Base-by-base conservation (phyloP, 2,329 filamentous ascomycete species). In the Salinomyces thailandicus region DNA sequence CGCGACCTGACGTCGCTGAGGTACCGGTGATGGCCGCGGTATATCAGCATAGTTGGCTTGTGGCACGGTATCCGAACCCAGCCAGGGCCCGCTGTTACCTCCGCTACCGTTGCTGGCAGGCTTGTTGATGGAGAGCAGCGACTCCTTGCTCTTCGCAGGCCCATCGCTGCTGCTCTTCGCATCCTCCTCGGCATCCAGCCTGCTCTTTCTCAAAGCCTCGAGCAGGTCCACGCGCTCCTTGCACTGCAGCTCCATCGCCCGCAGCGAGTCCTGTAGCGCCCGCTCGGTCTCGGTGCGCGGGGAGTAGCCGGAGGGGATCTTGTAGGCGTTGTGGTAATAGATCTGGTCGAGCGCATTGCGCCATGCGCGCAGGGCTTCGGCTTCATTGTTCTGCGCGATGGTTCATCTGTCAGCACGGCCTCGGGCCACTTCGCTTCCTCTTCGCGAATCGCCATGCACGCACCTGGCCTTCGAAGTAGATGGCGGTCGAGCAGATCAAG, bases 391-490 rank as follows among this genome's bases (percentile, higher is more conserved):
- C 85, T 95, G 46, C n/a, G 22, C 29, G 11, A n/a, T n/a, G n/a
- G n/a, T n/a, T n/a, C n/a, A n/a, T n/a, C n/a, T n/a, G n/a, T n/a
- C n/a, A n/a, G n/a, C n/a, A n/a, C n/a, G n/a, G n/a, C n/a, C n/a
- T n/a, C n/a, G n/a, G n/a, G n/a, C n/a, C n/a, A n/a, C n/a, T n/a
- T n/a, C n/a, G n/a, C n/a, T n/a, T n/a, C n/a, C n/a, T n/a, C n/a
- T n/a, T n/a, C n/a, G n/a, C n/a, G n/a, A n/a, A n/a, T n/a, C n/a
- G n/a, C n/a, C n/a, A n/a, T n/a, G n/a, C n/a, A 81, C n/a, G n/a
- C n/a, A n/a, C n/a, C n/a, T n/a, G n/a, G 58, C 81, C 77, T 66
- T 98, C 91, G 61, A 94, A 95, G 64, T 94, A 95, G 36, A 94
- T 84, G 26, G 89, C 89, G 2, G 87, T 96, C 11, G 87, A 95